Percentiles rank a stretch among this genome's conserved stretches.
Evolutionary conservation across 805 yeast genomes (phyloP).

Genomic region (Sporopachydermia quercuum): DNA sequence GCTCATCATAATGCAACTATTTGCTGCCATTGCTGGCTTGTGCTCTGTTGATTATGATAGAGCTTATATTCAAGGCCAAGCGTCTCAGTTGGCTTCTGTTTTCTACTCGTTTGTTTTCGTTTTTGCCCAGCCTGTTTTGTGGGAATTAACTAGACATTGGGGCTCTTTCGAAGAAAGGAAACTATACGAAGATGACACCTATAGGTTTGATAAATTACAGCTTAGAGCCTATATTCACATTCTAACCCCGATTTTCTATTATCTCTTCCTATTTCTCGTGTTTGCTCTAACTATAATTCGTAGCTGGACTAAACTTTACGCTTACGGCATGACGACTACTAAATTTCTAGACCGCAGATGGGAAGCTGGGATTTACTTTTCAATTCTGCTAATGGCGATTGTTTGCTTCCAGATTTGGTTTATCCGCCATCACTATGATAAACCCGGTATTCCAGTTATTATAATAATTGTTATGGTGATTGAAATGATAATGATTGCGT

Average conservation of each 20-base stretch:
- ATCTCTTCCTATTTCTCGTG: slow-evolving; percentile 11
- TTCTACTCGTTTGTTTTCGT: slow-evolving; percentile 11
- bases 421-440: slow-evolving; percentile 11
- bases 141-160: slow-evolving; percentile 17
- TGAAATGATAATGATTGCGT: slow-evolving; percentile 8
- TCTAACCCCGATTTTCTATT: slow-evolving; percentile 13
- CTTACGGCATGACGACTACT: not conserved
- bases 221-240: slow-evolving; percentile 11
- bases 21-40: slow-evolving; percentile 15
- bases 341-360: slow-evolving; percentile 12
- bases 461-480: slow-evolving; percentile 8
- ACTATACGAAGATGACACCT: slow-evolving; percentile 13
- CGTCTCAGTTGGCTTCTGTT: slow-evolving; percentile 12
- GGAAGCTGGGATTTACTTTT: slow-evolving; percentile 14
- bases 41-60: slow-evolving; percentile 16
- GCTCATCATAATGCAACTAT: slow-evolving; percentile 12
- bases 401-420: slow-evolving; percentile 9
- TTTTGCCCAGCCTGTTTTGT: slow-evolving; percentile 9
- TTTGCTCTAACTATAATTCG: slow-evolving; percentile 15
- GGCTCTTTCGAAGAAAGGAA: slow-evolving; percentile 16
- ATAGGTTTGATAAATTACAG: slow-evolving; percentile 9
- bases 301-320: slow-evolving; percentile 10
- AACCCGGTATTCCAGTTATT: slow-evolving; percentile 8
- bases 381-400: slow-evolving; percentile 11
- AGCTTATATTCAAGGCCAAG: slow-evolving; percentile 14